Evolutionary conservation across 345 rosid species (phyloP).

Genomic region (Moricandia moricandioides): DNA sequence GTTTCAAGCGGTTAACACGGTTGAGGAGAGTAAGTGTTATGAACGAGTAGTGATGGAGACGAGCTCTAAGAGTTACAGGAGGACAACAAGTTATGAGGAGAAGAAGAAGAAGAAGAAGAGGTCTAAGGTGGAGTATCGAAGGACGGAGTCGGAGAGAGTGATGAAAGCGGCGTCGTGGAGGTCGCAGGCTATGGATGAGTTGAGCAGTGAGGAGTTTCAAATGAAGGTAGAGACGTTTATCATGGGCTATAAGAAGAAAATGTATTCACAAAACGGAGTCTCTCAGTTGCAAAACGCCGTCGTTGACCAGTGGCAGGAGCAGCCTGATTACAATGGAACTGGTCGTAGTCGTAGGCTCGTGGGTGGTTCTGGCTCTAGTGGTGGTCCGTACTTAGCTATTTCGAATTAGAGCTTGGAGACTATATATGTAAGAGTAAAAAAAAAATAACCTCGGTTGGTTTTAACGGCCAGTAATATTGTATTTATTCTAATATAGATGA

Average conservation of each 20-base stretch:
- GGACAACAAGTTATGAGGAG: conserved; percentile 19
- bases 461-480: neutral
- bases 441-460: too few species aligned
- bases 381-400: conserved; percentile 25
- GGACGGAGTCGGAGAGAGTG: conserved; percentile 21
- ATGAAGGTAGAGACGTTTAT: conserved; percentile 37
- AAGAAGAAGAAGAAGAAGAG: conserved; percentile 7
- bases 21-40: neutral
- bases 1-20: neutral
- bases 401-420: conserved; percentile 12
- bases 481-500: neutral
- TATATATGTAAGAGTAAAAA: neutral
- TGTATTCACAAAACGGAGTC: neutral
- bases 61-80: conserved; percentile 10
- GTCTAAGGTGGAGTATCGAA: conserved; percentile 16
- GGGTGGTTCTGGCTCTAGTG: conserved; percentile 20
- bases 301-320: conserved; percentile 1
- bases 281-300: neutral
- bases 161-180: conserved; percentile 20
- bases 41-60: conserved; percentile 1
- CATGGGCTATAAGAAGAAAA: conserved; percentile 16
- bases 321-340: neutral
- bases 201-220: conserved; percentile 41
- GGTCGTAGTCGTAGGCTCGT: conserved; percentile 9
- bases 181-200: conserved; percentile 26